phyloP scores from a whole-genome alignment of 768 basidiomycete genomes.

The Rubroboletus pulcherrimus region DNA sequence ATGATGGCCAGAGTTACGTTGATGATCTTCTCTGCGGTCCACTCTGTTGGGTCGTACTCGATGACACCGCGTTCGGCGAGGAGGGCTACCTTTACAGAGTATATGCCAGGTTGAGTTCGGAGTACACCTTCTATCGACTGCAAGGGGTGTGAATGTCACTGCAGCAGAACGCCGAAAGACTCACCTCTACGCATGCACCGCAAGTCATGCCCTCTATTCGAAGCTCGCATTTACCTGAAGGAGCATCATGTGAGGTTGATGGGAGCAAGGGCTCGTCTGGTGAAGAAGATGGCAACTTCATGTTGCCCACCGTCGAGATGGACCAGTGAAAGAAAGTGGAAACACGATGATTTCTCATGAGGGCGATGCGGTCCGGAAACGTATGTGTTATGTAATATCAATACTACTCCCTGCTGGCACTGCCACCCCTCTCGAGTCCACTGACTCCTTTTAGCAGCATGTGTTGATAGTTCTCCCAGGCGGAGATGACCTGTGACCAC shows the following conservation, averaged over 20 bases:
- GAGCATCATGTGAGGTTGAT: slow-evolving; percentile 12
- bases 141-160: not conserved
- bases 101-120: slow-evolving; percentile 80
- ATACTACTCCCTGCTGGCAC: not conserved
- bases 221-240: slow-evolving; percentile 63
- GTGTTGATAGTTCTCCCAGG: slow-evolving; percentile 84
- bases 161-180: slow-evolving; percentile 15
- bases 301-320: not conserved
- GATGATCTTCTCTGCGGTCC: slow-evolving; percentile 78
- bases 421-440: not conserved
- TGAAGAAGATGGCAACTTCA: slow-evolving; percentile 9
- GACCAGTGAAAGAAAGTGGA: slow-evolving; percentile 3
- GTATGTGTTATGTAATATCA: slow-evolving; percentile 8
- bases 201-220: slow-evolving; percentile 91
- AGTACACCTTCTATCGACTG: slow-evolving; percentile 86
- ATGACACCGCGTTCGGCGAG: slow-evolving; percentile 90
- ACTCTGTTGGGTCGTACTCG: slow-evolving; percentile 81
- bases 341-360: not conserved
- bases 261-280: slow-evolving; percentile 23
- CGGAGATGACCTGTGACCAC: slow-evolving; percentile 55
- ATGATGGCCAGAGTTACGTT: slow-evolving; percentile 39
- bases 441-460: slow-evolving; percentile 52
- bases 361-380: not conserved
- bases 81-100: slow-evolving; percentile 91
- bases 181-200: slow-evolving; percentile 81